Conservation (phyloP, 768 basidiomycete species). For the Chiua virens region DNA sequence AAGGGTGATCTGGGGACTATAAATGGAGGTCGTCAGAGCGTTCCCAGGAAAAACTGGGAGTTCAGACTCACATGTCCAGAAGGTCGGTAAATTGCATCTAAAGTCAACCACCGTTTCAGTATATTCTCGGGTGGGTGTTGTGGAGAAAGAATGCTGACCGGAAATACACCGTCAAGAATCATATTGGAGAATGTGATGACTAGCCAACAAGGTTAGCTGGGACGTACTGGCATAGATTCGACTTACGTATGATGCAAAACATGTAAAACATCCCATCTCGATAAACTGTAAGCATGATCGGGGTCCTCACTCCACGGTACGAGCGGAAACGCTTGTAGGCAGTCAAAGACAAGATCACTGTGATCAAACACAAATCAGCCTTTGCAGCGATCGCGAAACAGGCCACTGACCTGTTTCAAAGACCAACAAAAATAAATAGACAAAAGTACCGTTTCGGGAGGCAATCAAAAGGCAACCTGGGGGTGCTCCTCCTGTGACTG, state of each 20-base stretch:
- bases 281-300: slow-evolving; percentile 10
- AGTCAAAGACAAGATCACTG: slow-evolving; percentile 12
- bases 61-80: background rate
- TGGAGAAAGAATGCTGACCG: background rate
- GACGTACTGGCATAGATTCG: no score
- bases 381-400: background rate
- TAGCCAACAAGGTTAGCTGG: background rate
- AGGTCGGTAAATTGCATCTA: slow-evolving; percentile 6
- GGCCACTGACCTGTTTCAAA: slow-evolving; percentile 9
- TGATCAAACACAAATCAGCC: background rate
- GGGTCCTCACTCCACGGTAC: background rate
- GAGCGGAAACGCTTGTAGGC: slow-evolving; percentile 1
- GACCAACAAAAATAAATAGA: slow-evolving; percentile 8
- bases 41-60: background rate
- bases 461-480: background rate
- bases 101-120: background rate
- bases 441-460: slow-evolving; percentile 1
- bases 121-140: background rate
- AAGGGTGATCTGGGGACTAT: slow-evolving; percentile 3
- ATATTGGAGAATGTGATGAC: slow-evolving; percentile 18
- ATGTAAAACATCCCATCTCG: slow-evolving; percentile 19
- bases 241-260: slow-evolving; percentile 15
- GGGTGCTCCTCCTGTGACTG: background rate
- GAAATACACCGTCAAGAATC: slow-evolving; percentile 6
- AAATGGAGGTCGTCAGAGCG: background rate